Base-by-base conservation (phyloP, 257 asterid genomes). In the Coffea canephora region DNA sequence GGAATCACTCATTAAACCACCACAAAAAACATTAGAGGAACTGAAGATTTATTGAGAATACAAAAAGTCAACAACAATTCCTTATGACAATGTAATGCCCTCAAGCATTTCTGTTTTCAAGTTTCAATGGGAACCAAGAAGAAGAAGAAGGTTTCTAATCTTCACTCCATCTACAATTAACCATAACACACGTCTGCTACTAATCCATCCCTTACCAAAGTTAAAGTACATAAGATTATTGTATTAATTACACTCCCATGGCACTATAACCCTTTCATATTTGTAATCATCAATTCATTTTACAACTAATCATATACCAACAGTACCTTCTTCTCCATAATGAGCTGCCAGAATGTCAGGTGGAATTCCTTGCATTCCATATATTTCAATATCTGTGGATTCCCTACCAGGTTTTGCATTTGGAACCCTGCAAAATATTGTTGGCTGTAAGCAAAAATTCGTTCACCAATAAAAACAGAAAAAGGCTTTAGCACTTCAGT, bases 351-450 rank as follows among this genome's bases (percentile, higher is more conserved):
- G 81, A 36, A 86, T 90, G 87, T 92, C 97, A 45, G 95, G 82
- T 36, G 99, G 99, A 82, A 93, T 94, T 79, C 99, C 99, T 87
- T 93, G 97, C 99, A 95, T 95, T 80, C 99, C 99, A 80, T 95
- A 95, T 80, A 93, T 90, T 84, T 95, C 98, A 84, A 93, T 91
- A 27, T 93, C 97, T 2, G 99, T 92, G 27, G 98, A 89, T 78
- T 95, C 99, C 74, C 97, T 87, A 49, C 98, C 98, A 21, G 96
- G 87, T 83, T 95, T 95, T 11, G 99, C 97, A 85, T 95, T 95
- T 36, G 99, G 99, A 71, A 95, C 99, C 87, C 99, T 93, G 91
- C 39, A 23, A 81, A 79, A 57, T 41, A 74, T 68, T 9, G 18
- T 43, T 71, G 68, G 18, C 16, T 14, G 65, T 48, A 45, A 74